These are phyloP conservation scores for Maudiozyma humilis DNA, from an alignment of 1,139 yeast genomes.

Conservation along the genomic window DNA sequence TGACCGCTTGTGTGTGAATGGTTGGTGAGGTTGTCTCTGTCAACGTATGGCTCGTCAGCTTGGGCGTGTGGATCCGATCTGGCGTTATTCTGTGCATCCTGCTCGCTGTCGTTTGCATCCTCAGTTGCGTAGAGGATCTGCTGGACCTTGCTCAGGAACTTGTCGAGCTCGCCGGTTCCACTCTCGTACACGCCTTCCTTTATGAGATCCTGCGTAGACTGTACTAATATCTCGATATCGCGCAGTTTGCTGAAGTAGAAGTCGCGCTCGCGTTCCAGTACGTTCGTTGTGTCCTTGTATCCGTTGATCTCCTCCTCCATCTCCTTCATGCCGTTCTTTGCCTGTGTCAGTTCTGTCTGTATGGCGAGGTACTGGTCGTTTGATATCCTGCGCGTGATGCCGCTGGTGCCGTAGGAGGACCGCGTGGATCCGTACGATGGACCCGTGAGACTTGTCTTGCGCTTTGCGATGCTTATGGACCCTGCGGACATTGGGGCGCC, in stretches of 20 bases:
- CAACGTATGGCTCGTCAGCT: background rate
- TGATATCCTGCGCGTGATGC: slow-evolving; percentile 17
- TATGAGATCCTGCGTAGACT: slow-evolving; percentile 49
- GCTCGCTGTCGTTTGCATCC: slow-evolving; percentile 47
- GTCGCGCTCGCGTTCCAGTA: slow-evolving; percentile 69
- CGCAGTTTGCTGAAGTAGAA: slow-evolving; percentile 85
- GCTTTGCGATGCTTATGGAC: slow-evolving; percentile 15
- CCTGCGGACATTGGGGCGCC: slow-evolving; percentile 11
- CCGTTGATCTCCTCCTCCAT: slow-evolving; percentile 46
- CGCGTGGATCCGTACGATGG: slow-evolving; percentile 4
- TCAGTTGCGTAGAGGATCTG: slow-evolving; percentile 72
- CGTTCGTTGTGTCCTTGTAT: slow-evolving; percentile 45
- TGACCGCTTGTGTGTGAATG: background rate
- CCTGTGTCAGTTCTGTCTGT: slow-evolving; percentile 32
- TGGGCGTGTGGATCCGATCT: background rate
- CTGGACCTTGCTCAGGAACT: slow-evolving; percentile 56
- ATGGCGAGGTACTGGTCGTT: slow-evolving; percentile 26
- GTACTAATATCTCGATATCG: slow-evolving; percentile 76
- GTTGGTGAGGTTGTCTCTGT: slow-evolving; percentile 1
- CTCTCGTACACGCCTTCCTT: slow-evolving; percentile 34
- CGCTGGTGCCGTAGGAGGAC: slow-evolving; percentile 6
- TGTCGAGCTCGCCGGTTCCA: slow-evolving; percentile 30
- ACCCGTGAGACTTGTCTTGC: slow-evolving; percentile 12
- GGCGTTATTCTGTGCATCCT: background rate
- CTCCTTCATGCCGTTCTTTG: slow-evolving; percentile 35